phyloP scores from a whole-genome alignment of 78 protist genomes.

The Dictyostelium firmibasis region DNA sequence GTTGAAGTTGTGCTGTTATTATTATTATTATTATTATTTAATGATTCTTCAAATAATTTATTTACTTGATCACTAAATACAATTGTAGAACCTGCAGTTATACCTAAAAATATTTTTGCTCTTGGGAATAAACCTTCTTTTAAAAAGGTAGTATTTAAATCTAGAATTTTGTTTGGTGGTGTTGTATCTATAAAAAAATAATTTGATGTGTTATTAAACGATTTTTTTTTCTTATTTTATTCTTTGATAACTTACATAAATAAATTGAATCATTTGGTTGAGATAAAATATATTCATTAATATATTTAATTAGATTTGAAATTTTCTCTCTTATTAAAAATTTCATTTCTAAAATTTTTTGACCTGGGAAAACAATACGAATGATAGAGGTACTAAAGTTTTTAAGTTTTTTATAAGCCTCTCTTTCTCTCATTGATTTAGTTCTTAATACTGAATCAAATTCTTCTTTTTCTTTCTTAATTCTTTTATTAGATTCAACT shows the following conservation, averaged over 20 bases:
- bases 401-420: slow-evolving; percentile 5
- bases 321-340: slow-evolving; percentile 30
- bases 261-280: slow-evolving; percentile 22
- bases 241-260: slow-evolving; percentile 51
- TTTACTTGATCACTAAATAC: slow-evolving; percentile 2
- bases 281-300: not conserved
- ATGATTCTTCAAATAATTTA: not conserved
- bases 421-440: slow-evolving; percentile 61
- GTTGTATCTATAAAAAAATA: slow-evolving; percentile 20
- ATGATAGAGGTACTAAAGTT: slow-evolving; percentile 16
- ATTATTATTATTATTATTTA: not conserved
- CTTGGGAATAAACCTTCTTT: slow-evolving; percentile 26
- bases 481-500: slow-evolving; percentile 43
- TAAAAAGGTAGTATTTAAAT: not conserved
- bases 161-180: slow-evolving; percentile 51
- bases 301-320: not conserved
- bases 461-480: slow-evolving; percentile 40
- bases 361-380: slow-evolving; percentile 35
- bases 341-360: slow-evolving; percentile 48
- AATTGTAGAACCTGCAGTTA: not conserved
- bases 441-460: slow-evolving; percentile 42
- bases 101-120: slow-evolving; percentile 46
- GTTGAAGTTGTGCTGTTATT: not conserved
- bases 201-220: not conserved
- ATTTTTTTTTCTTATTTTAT: not conserved